Base-by-base conservation (phyloP, 768 basidiomycete species). In the Neoboletus subvelutipes region DNA sequence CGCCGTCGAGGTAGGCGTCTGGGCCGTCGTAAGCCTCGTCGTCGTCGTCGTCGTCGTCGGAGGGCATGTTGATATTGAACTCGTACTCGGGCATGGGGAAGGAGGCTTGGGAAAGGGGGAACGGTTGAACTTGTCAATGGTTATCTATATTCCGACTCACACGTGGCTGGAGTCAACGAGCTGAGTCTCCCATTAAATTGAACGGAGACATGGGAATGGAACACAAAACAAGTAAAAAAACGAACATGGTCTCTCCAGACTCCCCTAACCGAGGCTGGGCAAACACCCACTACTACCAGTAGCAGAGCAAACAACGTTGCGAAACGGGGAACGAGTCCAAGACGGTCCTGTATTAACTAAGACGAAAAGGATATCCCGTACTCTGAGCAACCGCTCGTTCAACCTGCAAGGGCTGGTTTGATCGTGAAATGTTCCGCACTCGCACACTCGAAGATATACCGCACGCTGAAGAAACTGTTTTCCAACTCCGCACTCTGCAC, bases 1-100 rank as follows among this genome's bases (percentile, higher is more conserved):
- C 72, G 39, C 65, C 73, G 10, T 74, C 74, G 20, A 72, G 56
- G 45, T 70, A 69, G 43, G 65, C 74, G 41, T 75, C 73, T 8
- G 72, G 73, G n/a, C 73, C 72, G 1, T 70, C 64, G 40, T 65
- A 73, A 18, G 55, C 71, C 33, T 71, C 72, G 8, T 71, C 73
- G 22, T 74, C 76, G 28, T 66, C 68, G 36, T 34, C 31, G 24
- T 71, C 73, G 22, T 74, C 76, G 28, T 66, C 68, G 36, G 29
- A 28, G 24, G 55, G 50, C 49, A 61, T 46, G 51, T 62, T 59
- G 42, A 59, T 56, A 40, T 66, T 53, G 29, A 63, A 60, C 13
- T 67, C 63, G 62, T 66, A 62, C 13, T 55, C 50, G 18, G 61
- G 45, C 70, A 71, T 62, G 49, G 49, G 34, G 34, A 33, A 39